Evolutionary conservation across 495 filamentous ascomycete genomes (phyloP), one percentile per base, ranked within the genome.

Genomic region (Platismatia glauca): DNA sequence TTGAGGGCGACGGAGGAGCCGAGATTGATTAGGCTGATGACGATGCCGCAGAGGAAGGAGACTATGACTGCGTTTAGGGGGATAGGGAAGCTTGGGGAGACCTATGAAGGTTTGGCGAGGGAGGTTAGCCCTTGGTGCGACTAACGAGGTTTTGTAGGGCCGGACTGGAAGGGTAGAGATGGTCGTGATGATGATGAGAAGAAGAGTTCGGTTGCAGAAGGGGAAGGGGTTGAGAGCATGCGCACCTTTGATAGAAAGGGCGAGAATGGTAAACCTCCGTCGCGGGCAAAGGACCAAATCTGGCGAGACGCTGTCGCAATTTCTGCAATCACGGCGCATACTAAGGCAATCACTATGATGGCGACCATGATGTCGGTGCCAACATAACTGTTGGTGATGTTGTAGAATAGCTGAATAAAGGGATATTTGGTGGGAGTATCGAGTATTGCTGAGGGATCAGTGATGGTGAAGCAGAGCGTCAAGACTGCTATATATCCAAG

Each of bases 281-380:
- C 82, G 27, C 83, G 73, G 8, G 81, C 81, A 70, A 82, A 86
- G 6, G 81, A 78, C 76, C 76, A 84, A 1, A 84, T 73, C 70
- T 84, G 83, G 0, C 82, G 75, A 13, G 81, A 83, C 15, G 81
- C 77, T 0, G 82, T 83, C 9, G 82, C 79, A 18, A 83, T 78
- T 60, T 79, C 76, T 58, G 76, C 82, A 59, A 84, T 77, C 2
- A 77, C 77, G 20, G 78, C 78, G 34, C 74, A 76, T 16, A 77
- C 74, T 7, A 80, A 66, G 8, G 80, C 75, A 15, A 85, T 64
- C 8, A 81, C 71, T 35, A 84, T 68, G 29, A 85, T 75, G 13
- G 71, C 72, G 1, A 78, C 81, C 74, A 84, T 77, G 22, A 74
- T 73, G 43, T 76, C 79, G 7, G 79, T 77, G 1, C 72, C 82